A percentile compares a stretch with the other conserved stretches of the same genome.
These are phyloP conservation scores for Lagenaria siceraria DNA, from an alignment of 306 rosid genomes.

Conservation along the genomic window DNA sequence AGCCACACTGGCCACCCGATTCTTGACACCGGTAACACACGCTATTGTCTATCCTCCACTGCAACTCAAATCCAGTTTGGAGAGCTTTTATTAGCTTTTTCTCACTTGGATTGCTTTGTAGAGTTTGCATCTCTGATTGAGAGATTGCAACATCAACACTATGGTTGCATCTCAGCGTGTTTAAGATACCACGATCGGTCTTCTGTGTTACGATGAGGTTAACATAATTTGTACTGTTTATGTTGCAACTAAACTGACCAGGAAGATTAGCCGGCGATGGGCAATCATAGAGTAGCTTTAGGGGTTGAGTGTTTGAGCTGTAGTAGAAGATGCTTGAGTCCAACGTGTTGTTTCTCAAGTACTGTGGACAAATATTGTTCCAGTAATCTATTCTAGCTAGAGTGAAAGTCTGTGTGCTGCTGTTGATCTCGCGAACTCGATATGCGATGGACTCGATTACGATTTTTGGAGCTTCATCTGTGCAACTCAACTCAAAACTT, in stretches of 20 bases:
- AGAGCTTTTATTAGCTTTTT: slow-evolving; percentile 18
- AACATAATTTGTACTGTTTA: neutral
- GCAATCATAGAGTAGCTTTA: slow-evolving; percentile 32
- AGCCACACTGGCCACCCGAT: slow-evolving; percentile 42
- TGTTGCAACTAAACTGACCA: slow-evolving; percentile 23
- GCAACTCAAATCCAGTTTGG: slow-evolving; percentile 27
- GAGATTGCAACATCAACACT: slow-evolving; percentile 20
- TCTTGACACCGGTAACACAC: slow-evolving; percentile 27
- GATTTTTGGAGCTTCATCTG: slow-evolving; percentile 8
- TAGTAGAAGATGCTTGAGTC: slow-evolving; percentile 9
- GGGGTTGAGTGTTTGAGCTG: slow-evolving; percentile 2
- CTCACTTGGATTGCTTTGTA: neutral
- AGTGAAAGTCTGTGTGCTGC: slow-evolving; percentile 2
- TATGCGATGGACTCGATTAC: slow-evolving; percentile 9
- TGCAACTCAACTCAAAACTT: slow-evolving; percentile 29
- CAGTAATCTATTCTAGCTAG: slow-evolving; percentile 32
- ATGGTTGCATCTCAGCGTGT: slow-evolving; percentile 13
- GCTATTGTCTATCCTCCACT: slow-evolving; percentile 29
- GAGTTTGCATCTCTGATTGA: slow-evolving; percentile 7
- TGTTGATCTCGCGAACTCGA: slow-evolving; percentile 18
- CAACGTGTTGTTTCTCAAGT: slow-evolving; percentile 10
- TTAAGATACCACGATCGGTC: neutral
- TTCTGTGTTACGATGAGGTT: slow-evolving; percentile 15
- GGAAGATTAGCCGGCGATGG: neutral
- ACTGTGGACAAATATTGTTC: slow-evolving; percentile 22